These are phyloP conservation scores for Phellopilus nigrolimitatus DNA, from an alignment of 1,284 basidiomycete species.

Conservation along the genomic window DNA sequence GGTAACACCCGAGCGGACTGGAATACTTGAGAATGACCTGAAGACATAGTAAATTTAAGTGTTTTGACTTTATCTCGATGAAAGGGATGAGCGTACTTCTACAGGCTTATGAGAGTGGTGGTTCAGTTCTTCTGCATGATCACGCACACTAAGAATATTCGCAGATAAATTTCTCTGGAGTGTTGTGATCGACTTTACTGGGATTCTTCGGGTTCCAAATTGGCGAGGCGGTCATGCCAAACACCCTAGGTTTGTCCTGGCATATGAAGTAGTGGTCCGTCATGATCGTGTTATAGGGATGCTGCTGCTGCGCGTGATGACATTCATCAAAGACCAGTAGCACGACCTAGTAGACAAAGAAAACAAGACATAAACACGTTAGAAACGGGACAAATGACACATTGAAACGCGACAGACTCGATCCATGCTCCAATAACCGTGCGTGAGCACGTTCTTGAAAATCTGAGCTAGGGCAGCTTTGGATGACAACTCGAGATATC, in stretches of 20 bases:
- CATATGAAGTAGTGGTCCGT: constrained; percentile 61
- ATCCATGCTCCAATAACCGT: constrained; percentile 71
- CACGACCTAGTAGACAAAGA: constrained; percentile 45
- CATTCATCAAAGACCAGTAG: constrained; percentile 82
- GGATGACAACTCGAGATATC: not conserved
- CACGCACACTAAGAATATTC: constrained; percentile 66
- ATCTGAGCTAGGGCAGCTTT: constrained; percentile 59
- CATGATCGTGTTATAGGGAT: constrained; percentile 80
- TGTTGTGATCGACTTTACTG: constrained; percentile 50
- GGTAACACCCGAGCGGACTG: constrained; percentile 42
- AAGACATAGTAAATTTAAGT: not conserved
- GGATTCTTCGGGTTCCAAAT: constrained; percentile 72
- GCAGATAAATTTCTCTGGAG: constrained; percentile 70
- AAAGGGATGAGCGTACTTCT: constrained; percentile 43
- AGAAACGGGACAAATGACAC: not conserved
- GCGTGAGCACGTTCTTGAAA: constrained; percentile 71
- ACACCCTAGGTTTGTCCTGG: constrained; percentile 64
- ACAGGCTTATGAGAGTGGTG: constrained; percentile 56
- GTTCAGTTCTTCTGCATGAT: constrained; percentile 58
- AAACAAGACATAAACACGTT: not conserved
- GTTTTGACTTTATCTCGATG: not conserved
- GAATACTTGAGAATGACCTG: constrained; percentile 59
- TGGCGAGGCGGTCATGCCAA: constrained; percentile 86
- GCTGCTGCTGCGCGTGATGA: constrained; percentile 72
- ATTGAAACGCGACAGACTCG: constrained; percentile 39